Conservation (phyloP, 176 grass and related monocot genomes). For the Triticum timopheevii region DNA sequence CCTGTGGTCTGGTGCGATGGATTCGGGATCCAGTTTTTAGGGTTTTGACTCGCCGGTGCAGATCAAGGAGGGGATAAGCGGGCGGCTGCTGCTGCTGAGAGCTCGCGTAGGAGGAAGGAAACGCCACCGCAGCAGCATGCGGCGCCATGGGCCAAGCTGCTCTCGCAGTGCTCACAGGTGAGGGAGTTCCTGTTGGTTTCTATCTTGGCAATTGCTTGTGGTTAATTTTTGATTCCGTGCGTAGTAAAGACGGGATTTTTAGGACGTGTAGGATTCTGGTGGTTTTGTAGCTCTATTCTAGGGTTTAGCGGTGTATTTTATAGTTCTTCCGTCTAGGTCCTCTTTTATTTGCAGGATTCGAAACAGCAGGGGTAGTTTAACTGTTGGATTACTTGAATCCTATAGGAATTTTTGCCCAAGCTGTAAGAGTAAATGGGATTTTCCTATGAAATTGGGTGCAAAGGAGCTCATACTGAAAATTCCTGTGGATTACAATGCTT, state of each 20-base stretch:
- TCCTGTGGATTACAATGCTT: not conserved
- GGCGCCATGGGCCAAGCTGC: slow-evolving; percentile 80
- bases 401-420: not conserved
- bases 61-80: slow-evolving; percentile 60
- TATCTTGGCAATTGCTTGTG: slow-evolving; percentile 8
- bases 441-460: not conserved
- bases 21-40: slow-evolving; percentile 32
- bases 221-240: slow-evolving; percentile 14
- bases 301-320: slow-evolving; percentile 4
- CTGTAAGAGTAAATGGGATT: not conserved
- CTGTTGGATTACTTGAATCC: not conserved
- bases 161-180: slow-evolving; percentile 89
- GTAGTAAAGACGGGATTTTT: slow-evolving; percentile 24
- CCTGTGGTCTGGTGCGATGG: slow-evolving; percentile 3
- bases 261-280: not conserved
- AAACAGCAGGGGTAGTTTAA: not conserved
- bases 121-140: slow-evolving; percentile 37
- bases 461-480: not conserved
- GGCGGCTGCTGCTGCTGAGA: slow-evolving; percentile 11
- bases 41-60: slow-evolving; percentile 44
- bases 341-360: not conserved
- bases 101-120: slow-evolving; percentile 35
- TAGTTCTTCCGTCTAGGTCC: not conserved
- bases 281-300: not conserved
- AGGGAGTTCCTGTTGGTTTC: not conserved